Evolutionary conservation across 768 basidiomycete genomes (phyloP).

Genomic region (Astraeus odoratus): DNA sequence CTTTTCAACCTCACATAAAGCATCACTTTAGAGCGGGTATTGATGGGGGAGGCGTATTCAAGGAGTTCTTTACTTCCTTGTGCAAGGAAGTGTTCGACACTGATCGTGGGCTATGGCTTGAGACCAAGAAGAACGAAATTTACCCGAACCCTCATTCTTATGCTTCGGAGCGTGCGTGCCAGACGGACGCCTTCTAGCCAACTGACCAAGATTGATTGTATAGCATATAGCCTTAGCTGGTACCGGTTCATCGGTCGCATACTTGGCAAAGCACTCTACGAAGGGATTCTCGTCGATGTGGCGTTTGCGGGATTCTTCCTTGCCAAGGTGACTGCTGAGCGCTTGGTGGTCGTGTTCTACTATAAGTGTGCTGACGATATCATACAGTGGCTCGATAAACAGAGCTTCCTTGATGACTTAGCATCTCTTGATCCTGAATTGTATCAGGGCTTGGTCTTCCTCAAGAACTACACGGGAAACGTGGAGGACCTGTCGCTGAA

Average conservation of each 20-base stretch:
- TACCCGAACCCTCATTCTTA: slow-evolving; percentile 94
- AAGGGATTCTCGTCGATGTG: slow-evolving; percentile 91
- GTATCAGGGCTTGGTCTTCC: slow-evolving; percentile 85
- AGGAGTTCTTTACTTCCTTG: slow-evolving; percentile 92
- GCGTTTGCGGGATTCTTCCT: slow-evolving; percentile 95
- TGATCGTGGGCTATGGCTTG: slow-evolving; percentile 89
- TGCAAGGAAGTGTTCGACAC: slow-evolving; percentile 94
- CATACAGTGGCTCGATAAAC: slow-evolving; percentile 82
- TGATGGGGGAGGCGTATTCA: slow-evolving; percentile 96
- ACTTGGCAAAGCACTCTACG: slow-evolving; percentile 93
- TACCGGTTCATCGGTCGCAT: slow-evolving; percentile 91
- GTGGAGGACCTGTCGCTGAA: slow-evolving; percentile 85
- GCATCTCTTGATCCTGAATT: slow-evolving; percentile 87
- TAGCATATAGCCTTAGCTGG: slow-evolving; percentile 85
- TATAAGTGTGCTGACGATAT: background rate
- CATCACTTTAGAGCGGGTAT: slow-evolving; percentile 63
- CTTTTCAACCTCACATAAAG: slow-evolving; percentile 2
- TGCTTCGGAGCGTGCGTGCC: slow-evolving; percentile 70
- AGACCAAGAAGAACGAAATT: slow-evolving; percentile 84
- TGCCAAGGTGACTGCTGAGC: slow-evolving; percentile 50
- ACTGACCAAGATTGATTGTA: background rate
- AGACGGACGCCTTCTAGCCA: background rate
- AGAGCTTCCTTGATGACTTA: slow-evolving; percentile 90
- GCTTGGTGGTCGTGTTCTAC: background rate
- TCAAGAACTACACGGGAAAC: slow-evolving; percentile 87